Conservation (phyloP, 257 asterid species). For the Nicotiana knightiana region DNA sequence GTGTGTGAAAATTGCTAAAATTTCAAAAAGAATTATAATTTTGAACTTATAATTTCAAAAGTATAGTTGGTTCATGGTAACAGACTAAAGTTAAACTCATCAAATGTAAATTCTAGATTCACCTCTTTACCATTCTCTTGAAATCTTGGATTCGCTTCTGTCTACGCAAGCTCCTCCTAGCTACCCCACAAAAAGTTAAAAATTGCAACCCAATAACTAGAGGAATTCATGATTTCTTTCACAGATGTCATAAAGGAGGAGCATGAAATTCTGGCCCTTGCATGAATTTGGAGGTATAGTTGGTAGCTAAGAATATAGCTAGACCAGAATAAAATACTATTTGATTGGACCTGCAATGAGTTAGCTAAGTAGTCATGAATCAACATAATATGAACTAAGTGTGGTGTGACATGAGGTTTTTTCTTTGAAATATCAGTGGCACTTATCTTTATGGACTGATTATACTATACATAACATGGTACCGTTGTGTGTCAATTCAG, state of each 20-base stretch:
- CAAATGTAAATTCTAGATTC: too few species aligned
- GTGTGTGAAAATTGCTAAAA: too few species aligned
- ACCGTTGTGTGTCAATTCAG: background rate
- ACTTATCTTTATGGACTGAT: conserved; percentile 7
- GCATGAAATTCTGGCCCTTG: background rate
- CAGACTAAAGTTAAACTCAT: too few species aligned
- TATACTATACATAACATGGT: background rate
- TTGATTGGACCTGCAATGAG: conserved; percentile 10
- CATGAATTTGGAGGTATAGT: background rate
- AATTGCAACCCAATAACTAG: background rate
- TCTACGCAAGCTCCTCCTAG: too few species aligned
- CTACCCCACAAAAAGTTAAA: background rate
- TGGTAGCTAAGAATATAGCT: background rate
- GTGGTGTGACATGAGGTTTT: conserved; percentile 1
- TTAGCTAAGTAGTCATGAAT: conserved; percentile 3
- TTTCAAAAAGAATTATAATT: too few species aligned
- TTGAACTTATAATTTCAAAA: too few species aligned
- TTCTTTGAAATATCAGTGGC: background rate
- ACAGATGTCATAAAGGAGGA: background rate
- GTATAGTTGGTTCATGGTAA: too few species aligned
- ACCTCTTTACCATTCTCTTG: too few species aligned
- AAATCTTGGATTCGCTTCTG: too few species aligned
- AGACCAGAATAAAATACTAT: background rate
- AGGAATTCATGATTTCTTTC: background rate
- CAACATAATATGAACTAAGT: background rate